phyloP scores from a whole-genome alignment of 1,139 yeast genomes.

The Lizanozyma gosingica region DNA sequence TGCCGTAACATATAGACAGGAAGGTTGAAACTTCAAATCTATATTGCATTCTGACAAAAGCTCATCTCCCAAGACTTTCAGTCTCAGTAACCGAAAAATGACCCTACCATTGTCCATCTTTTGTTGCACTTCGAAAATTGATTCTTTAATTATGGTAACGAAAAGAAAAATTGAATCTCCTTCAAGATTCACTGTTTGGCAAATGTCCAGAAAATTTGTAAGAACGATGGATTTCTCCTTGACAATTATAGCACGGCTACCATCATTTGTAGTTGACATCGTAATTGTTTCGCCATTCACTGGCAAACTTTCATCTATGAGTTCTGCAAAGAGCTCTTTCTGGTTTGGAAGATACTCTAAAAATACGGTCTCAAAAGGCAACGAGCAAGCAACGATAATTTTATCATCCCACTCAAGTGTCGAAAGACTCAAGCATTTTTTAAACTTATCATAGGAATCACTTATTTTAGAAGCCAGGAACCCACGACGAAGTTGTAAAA shows the following conservation, averaged over 20 bases:
- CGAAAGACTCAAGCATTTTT: conserved; percentile 17
- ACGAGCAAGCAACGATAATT: conserved; percentile 18
- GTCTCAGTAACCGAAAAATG: too few relatives aligned
- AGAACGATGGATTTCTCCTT: not conserved
- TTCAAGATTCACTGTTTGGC: not conserved
- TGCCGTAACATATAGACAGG: not conserved
- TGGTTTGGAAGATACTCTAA: conserved; percentile 16
- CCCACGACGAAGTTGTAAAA: conserved; percentile 27
- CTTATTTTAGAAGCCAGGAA: conserved; percentile 17
- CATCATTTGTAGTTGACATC: conserved; percentile 7
- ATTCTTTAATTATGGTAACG: too few relatives aligned
- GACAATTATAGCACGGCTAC: conserved; percentile 1
- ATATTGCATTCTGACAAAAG: not conserved
- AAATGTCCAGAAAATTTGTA: not conserved
- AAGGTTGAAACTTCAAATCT: not conserved
- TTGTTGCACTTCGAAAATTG: too few relatives aligned
- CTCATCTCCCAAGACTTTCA: too few relatives aligned
- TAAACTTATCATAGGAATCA: conserved; percentile 19
- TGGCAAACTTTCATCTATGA: conserved; percentile 16
- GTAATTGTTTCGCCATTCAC: conserved; percentile 13
- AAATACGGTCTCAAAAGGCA: conserved; percentile 23
- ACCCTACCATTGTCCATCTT: too few relatives aligned
- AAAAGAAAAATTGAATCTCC: conserved; percentile 1
- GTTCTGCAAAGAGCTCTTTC: conserved; percentile 5
- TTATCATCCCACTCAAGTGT: conserved; percentile 8